Evolutionary conservation across 768 basidiomycete genomes (phyloP), one percentile per base, ranked within the genome.

Genomic region (Tulasnella sp.): DNA sequence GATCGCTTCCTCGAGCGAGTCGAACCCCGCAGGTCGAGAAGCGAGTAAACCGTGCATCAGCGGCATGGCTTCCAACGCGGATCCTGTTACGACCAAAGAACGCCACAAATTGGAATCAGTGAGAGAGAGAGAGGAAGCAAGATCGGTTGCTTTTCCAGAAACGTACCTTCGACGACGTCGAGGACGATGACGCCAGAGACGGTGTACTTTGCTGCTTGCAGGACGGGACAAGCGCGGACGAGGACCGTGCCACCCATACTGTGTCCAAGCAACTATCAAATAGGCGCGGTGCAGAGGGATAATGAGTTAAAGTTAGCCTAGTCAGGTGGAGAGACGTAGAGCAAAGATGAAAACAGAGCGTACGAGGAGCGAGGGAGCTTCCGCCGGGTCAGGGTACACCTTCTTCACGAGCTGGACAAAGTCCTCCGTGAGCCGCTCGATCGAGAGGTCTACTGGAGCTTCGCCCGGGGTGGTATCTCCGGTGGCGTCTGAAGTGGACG

Each of bases 171-270:
- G 0, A 95, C 94, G 19, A 95, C 92, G 75, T 95, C 94, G 2
- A 95, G 81, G 1, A 95, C 94, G 0, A 85, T 86, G 9, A 93
- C 88, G 5, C 94, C 94, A 1, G 86, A 84, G 3, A 98, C 82
- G 16, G 83, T 84, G 75, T 92, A 96, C 64, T 88, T 86, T 29
- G 81, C 82, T 59, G 87, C 84, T 69, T 91, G 85, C 1, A 99
- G 82, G 19, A 80, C 78, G 1, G 92, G 87, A 74, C 87, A 88
- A 1, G 89, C 85, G 5, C 88, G 86, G 8, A 90, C 87, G 26
- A 92, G 86, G 3, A 97, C 95, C 0, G 95, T 89, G 32, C 95
- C 96, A 16, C 97, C 97, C 90, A 99, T 96, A 73, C 93, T 95
- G 78, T 99, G 97, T 0, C 97, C 97, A 9, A 97, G 85, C 7